A percentile compares a stretch with the other conserved stretches of the same genome.
These are phyloP conservation scores for Orobanche coerulescens DNA, from an alignment of 257 asterid species.

Conservation along the genomic window DNA sequence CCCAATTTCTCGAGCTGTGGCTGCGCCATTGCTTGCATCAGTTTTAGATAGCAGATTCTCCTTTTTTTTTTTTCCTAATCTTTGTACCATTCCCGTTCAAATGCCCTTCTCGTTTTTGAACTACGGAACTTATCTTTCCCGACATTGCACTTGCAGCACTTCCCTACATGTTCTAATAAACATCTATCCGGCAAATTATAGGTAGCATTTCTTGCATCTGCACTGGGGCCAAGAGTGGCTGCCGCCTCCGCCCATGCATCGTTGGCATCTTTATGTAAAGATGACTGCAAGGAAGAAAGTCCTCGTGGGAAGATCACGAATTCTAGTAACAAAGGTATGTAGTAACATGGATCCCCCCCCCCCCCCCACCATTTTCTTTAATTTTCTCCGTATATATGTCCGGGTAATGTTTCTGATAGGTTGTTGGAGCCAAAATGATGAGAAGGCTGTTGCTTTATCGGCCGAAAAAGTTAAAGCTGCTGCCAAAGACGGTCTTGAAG, in stretches of 20 bases:
- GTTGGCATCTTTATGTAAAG: constrained; percentile 41
- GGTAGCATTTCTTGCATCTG: constrained; percentile 60
- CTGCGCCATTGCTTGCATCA: no score
- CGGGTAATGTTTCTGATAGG: constrained; percentile 22
- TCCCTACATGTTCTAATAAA: background rate
- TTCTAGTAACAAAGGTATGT: constrained; percentile 36
- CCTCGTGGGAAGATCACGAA: constrained; percentile 27
- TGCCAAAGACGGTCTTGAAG: constrained; percentile 54
- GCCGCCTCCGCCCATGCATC: constrained; percentile 72
- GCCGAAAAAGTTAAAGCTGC: constrained; percentile 48
- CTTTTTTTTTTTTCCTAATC: background rate
- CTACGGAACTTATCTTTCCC: background rate
- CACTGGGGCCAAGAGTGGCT: constrained; percentile 72
- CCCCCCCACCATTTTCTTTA: background rate
- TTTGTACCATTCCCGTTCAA: background rate
- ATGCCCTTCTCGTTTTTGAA: background rate
- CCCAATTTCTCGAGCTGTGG: no score
- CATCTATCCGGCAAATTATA: constrained; percentile 20
- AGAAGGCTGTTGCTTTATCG: constrained; percentile 35
- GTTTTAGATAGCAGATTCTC: background rate
- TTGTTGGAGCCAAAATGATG: constrained; percentile 28
- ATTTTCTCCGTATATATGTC: background rate
- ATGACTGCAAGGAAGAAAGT: constrained; percentile 33
- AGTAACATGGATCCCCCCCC: no score
- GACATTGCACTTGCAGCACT: no score